A percentile compares a stretch with the other conserved stretches of the same genome.
These are phyloP conservation scores for Athelia psychrophila DNA, from an alignment of 1,284 basidiomycete genomes.

Conservation along the genomic window DNA sequence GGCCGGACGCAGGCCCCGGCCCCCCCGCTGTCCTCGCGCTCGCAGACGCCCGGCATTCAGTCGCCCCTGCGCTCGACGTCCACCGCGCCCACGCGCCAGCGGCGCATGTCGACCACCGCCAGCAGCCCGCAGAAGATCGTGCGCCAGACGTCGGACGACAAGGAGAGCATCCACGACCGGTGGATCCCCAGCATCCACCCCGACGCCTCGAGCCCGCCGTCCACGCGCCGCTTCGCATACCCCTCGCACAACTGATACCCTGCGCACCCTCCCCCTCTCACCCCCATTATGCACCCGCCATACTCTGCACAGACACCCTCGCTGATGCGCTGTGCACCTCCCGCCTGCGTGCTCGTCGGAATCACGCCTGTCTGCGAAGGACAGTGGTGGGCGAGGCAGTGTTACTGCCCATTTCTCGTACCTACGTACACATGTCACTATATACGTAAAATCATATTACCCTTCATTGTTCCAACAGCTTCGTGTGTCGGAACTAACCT, in stretches of 20 bases:
- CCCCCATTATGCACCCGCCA: no score
- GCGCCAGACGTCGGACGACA: constrained; percentile 52
- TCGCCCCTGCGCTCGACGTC: constrained; percentile 1
- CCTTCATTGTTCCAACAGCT: no score
- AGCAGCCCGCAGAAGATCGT: constrained; percentile 45
- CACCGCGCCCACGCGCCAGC: neutral
- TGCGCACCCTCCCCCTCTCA: no score
- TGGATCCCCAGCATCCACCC: constrained; percentile 44
- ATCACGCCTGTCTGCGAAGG: no score
- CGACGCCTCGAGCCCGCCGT: constrained; percentile 5
- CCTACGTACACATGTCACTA: no score
- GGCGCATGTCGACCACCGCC: constrained; percentile 43
- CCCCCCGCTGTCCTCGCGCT: constrained; percentile 21
- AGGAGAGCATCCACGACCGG: constrained; percentile 44
- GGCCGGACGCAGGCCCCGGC: constrained; percentile 32
- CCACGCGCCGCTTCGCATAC: constrained; percentile 1
- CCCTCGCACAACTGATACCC: neutral
- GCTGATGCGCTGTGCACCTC: no score
- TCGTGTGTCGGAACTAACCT: no score
- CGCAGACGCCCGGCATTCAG: constrained; percentile 3
- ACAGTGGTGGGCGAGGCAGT: no score
- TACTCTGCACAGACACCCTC: no score
- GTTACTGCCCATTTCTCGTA: no score
- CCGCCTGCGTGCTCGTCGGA: no score
- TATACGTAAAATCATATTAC: no score